Evolutionary conservation across 78 protist species (phyloP), one percentile per base, ranked within the genome.

Genomic region (Pigoraptor vietnamica): DNA sequence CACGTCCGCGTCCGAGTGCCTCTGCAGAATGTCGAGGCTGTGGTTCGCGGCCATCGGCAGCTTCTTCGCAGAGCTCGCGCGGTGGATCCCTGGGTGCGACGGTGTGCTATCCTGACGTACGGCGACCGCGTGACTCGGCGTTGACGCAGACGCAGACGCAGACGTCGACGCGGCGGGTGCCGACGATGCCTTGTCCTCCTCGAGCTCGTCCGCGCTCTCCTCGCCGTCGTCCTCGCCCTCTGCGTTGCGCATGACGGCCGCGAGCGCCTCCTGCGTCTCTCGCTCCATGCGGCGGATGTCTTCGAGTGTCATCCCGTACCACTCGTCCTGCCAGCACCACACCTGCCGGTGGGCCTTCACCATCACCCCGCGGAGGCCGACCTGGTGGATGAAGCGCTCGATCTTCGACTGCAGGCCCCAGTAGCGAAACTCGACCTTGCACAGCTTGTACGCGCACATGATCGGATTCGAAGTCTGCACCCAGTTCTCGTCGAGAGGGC

Each of bases 251-350:
- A 87, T 39, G 81, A 40, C 67, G 24, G 10, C 38, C 2, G 40
- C 67, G 81, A 87, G 90, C 29, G 67, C 67, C 23, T 23, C 79
- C 34, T 37, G 79, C 24, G 81, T 40, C 67, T 93, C 90, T 23
- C 92, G 91, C 86, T 96, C 98, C 81, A 93, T 84, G 39, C 37
- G 83, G 87, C 96, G 90, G 40, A 97, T 89, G 48, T 95, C 96
- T 9, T 37, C 94, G 89, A 95, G 93, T 37, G 94, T 93, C 95
- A 95, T 56, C 19, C 93, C 95, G 89, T 67, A 86, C 96, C 96
- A 97, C 94, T 97, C 97, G 94, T 97, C 98, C 90, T 95, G 93
- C 98, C 98, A 97, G 93, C 95, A 93, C 91, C 96, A 95, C 82
- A 89, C 95, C 86, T 97, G 96, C 39, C 96, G 90, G 92, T 97